Evolutionary conservation across 75 land plant species (phyloP).

Genomic region (Selaginella moellendorffii): DNA sequence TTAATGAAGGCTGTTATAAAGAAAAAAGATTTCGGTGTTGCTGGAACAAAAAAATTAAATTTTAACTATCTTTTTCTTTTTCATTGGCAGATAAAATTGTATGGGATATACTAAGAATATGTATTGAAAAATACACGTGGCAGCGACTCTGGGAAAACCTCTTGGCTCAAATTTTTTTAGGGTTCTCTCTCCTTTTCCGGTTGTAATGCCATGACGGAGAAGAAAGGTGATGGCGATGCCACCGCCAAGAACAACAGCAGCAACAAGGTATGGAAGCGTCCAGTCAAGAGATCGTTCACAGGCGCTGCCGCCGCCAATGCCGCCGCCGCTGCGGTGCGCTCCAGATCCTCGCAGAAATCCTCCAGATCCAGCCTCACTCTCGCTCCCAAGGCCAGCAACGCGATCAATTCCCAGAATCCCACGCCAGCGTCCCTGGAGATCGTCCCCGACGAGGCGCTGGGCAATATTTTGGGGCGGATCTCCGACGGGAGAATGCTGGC

Average conservation of each 20-base stretch:
- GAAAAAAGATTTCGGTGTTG: too few species aligned
- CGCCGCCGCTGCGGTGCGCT: too few species aligned
- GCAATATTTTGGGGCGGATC: not conserved
- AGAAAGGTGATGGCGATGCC: not conserved
- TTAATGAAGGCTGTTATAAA: too few species aligned
- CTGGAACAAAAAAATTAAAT: too few species aligned
- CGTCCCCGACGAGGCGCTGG: not conserved
- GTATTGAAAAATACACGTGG: too few species aligned
- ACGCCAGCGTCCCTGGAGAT: not conserved
- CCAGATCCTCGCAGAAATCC: not conserved
- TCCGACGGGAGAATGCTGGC: not conserved
- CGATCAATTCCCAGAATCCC: not conserved
- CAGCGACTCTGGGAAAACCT: too few species aligned
- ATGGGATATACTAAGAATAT: too few species aligned
- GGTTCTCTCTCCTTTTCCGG: not conserved
- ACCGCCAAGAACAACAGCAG: not conserved
- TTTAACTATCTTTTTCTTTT: too few species aligned
- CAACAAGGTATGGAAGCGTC: not conserved
- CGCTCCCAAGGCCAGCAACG: not conserved
- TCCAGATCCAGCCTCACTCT: not conserved
- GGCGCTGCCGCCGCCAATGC: too few species aligned
- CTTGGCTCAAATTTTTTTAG: not conserved
- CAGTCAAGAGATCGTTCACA: not conserved
- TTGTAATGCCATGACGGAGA: not conserved
- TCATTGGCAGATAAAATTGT: too few species aligned